Conservation (phyloP, 2,329 filamentous ascomycete species). For the Pseudogymnoascus sp. region DNA sequence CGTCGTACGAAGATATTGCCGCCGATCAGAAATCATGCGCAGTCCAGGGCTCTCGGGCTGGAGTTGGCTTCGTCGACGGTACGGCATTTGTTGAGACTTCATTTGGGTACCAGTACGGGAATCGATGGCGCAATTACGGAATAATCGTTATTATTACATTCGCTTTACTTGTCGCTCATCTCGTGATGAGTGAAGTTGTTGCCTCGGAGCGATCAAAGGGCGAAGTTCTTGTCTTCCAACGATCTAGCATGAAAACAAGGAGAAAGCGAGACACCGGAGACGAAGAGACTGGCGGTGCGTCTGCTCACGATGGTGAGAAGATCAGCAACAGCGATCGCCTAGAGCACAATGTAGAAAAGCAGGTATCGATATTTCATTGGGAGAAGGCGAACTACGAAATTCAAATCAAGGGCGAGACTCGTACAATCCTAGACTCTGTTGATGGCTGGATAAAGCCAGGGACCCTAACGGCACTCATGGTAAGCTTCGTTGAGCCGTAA, state of each 20-base stretch:
- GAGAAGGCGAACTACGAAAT: slow-evolving; percentile 64
- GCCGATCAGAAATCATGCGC: slow-evolving; percentile 41
- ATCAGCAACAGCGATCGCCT: slow-evolving; percentile 16
- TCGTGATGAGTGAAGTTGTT: slow-evolving; percentile 36
- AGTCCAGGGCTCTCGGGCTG: slow-evolving; percentile 45
- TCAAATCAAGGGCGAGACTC: slow-evolving; percentile 52
- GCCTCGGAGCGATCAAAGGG: slow-evolving; percentile 41
- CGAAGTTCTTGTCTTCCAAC: slow-evolving; percentile 41
- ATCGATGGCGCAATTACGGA: slow-evolving; percentile 55
- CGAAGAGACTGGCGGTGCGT: slow-evolving; percentile 9
- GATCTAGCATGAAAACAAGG: slow-evolving; percentile 27
- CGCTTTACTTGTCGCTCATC: slow-evolving; percentile 34
- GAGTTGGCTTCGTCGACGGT: slow-evolving; percentile 43
- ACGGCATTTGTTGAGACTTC: slow-evolving; percentile 47
- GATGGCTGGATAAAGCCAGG: slow-evolving; percentile 74
- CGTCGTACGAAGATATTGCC: slow-evolving; percentile 33
- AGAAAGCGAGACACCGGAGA: slow-evolving; percentile 2
- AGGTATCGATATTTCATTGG: slow-evolving; percentile 67
- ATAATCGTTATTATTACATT: slow-evolving; percentile 31
- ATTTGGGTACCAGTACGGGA: slow-evolving; percentile 44
- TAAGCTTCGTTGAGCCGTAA: not conserved
- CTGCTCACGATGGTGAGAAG: slow-evolving; percentile 2
- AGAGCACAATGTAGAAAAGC: slow-evolving; percentile 14
- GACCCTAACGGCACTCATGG: slow-evolving; percentile 60
- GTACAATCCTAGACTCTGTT: slow-evolving; percentile 67